These are phyloP conservation scores for Coccomyxa sp. DNA, from an alignment of 139 green algal species.

Conservation along the genomic window DNA sequence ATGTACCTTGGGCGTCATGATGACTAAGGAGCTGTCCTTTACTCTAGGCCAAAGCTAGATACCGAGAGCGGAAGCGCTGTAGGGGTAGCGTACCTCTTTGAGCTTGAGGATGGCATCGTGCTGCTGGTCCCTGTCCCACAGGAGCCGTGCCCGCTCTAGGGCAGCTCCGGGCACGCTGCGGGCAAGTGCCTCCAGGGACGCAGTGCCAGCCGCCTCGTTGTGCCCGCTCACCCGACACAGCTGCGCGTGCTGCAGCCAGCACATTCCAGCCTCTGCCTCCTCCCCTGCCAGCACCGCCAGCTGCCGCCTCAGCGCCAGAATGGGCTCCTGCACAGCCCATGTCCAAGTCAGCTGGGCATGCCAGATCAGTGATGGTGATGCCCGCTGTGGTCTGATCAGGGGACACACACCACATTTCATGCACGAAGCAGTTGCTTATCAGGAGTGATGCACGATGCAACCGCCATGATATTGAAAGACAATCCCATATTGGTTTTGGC, in stretches of 20 bases:
- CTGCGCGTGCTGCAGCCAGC: conserved; percentile 80
- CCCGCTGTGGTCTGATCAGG: too few species aligned
- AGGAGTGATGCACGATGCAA: too few species aligned
- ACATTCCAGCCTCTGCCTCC: conserved; percentile 45
- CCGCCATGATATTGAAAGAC: too few species aligned
- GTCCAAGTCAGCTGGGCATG: conserved; percentile 14
- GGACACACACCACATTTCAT: too few species aligned
- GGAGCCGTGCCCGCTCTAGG: conserved; percentile 79
- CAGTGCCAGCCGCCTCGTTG: conserved; percentile 73
- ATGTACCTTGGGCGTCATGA: neutral
- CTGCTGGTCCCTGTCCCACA: conserved; percentile 71
- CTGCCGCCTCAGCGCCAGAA: conserved; percentile 77
- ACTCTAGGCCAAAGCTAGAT: too few species aligned
- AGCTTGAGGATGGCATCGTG: conserved; percentile 47
- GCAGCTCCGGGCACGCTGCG: conserved; percentile 36
- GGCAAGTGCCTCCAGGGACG: conserved; percentile 75
- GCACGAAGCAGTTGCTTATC: too few species aligned
- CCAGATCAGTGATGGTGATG: too few species aligned
- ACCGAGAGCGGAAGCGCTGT: neutral
- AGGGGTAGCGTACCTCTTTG: conserved; percentile 25
- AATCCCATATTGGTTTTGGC: too few species aligned
- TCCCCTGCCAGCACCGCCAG: conserved; percentile 55
- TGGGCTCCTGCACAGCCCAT: conserved; percentile 65
- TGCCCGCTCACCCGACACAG: conserved; percentile 80
- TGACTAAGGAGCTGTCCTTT: too few species aligned